Evolutionary conservation across 192 early-diverging fungal genomes (phyloP).

Genomic region (Backusella circina): DNA sequence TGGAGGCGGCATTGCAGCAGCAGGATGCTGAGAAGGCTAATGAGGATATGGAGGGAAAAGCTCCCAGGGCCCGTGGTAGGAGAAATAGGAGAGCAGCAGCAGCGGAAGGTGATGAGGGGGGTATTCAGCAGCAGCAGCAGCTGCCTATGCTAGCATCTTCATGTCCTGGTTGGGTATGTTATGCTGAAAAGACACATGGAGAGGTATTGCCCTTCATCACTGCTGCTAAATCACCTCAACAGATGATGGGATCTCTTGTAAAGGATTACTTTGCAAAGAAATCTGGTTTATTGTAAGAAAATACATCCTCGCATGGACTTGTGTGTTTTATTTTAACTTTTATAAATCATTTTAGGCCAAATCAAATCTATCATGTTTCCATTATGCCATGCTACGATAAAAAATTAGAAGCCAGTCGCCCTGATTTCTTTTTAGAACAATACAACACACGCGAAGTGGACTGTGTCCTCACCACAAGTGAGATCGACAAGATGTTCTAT

Average conservation of each 20-base stretch:
- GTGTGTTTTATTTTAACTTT: background rate
- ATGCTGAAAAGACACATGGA: constrained; percentile 97
- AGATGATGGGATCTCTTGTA: constrained; percentile 91
- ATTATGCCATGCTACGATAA: constrained; percentile 99
- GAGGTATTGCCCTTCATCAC: constrained; percentile 86
- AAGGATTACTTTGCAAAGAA: constrained; percentile 78
- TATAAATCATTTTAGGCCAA: constrained; percentile 35
- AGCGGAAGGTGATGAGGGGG: constrained; percentile 23
- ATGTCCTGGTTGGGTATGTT: constrained; percentile 95
- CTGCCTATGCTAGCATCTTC: constrained; percentile 65
- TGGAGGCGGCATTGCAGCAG: constrained; percentile 28
- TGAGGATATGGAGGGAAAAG: background rate
- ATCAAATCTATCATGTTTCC: constrained; percentile 87
- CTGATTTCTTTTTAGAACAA: constrained; percentile 84
- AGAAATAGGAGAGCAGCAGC: constrained; percentile 21
- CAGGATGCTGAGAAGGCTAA: constrained; percentile 25
- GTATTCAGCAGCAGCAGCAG: constrained; percentile 1
- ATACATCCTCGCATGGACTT: background rate
- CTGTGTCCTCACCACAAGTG: constrained; percentile 92
- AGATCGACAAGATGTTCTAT: constrained; percentile 83
- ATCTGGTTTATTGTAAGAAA: constrained; percentile 47
- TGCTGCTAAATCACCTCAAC: constrained; percentile 93
- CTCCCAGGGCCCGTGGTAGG: constrained; percentile 19
- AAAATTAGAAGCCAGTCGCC: constrained; percentile 94
- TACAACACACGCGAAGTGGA: constrained; percentile 91